These are phyloP conservation scores for Yarrowia porcina DNA, from an alignment of 805 yeast genomes.

Conservation along the genomic window DNA sequence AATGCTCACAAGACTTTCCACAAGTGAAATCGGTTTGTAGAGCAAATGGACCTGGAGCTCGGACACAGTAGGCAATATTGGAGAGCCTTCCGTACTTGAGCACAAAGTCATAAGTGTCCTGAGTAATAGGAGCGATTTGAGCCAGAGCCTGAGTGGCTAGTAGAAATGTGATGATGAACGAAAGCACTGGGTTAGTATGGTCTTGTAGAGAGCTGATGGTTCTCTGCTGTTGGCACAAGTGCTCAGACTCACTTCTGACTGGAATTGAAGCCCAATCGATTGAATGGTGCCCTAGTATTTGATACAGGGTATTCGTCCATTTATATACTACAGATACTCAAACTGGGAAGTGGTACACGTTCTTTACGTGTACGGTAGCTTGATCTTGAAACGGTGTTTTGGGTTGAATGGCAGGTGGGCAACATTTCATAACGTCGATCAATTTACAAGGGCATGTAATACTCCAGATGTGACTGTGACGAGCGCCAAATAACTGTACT, in stretches of 20 bases:
- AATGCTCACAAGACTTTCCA: neutral
- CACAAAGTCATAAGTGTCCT: neutral
- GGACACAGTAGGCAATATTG: neutral
- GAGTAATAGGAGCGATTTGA: neutral
- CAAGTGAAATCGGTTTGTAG: neutral
- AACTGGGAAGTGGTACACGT: too few relatives aligned
- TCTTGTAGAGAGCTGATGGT: too few relatives aligned
- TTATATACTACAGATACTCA: too few relatives aligned
- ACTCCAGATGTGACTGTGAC: too few relatives aligned
- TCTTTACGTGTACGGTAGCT: too few relatives aligned
- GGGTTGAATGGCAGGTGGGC: neutral
- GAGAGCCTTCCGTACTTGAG: conserved; percentile 4
- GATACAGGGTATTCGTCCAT: too few relatives aligned
- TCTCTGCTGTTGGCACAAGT: too few relatives aligned
- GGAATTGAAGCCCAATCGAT: too few relatives aligned
- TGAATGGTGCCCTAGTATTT: too few relatives aligned
- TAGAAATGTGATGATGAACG: neutral
- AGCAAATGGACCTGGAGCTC: neutral
- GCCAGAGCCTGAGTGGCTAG: neutral
- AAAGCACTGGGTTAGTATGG: neutral
- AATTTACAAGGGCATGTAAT: too few relatives aligned
- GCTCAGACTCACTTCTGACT: too few relatives aligned
- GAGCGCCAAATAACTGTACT: too few relatives aligned
- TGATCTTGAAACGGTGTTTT: neutral
- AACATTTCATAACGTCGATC: neutral